phyloP scores from a whole-genome alignment of 2,329 filamentous ascomycete species.

The Scedosporium aurantiacum region DNA sequence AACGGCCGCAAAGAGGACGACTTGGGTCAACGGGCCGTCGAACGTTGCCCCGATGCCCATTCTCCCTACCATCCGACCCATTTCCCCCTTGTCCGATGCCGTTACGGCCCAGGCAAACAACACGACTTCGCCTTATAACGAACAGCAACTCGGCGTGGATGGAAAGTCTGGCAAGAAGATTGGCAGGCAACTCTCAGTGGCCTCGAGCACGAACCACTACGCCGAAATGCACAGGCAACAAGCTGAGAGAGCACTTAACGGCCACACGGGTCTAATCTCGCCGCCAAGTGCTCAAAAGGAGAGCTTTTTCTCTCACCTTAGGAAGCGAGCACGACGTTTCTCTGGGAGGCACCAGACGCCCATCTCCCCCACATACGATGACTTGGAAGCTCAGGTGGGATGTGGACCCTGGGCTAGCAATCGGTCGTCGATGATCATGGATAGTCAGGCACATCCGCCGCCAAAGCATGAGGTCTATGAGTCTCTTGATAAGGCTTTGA shows the following conservation, averaged over 20 bases:
- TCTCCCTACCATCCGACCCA: conserved; percentile 82
- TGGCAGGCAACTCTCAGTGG: conserved; percentile 83
- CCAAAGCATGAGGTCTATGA: conserved; percentile 48
- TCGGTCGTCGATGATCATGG: conserved; percentile 71
- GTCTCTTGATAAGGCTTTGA: conserved; percentile 46
- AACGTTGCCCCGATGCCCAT: conserved; percentile 90
- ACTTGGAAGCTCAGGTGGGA: conserved; percentile 85
- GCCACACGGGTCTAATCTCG: conserved; percentile 62
- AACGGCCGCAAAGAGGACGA: conserved; percentile 66
- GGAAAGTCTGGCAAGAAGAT: conserved; percentile 78
- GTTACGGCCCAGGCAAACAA: conserved; percentile 81
- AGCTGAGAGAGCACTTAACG: conserved; percentile 81
- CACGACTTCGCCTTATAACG: conserved; percentile 21
- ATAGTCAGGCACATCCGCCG: conserved; percentile 39
- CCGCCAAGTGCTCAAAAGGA: conserved; percentile 76
- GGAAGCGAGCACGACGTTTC: conserved; percentile 83
- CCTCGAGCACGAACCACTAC: conserved; percentile 88
- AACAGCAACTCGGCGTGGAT: conserved; percentile 36
- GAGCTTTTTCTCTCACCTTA: conserved; percentile 94
- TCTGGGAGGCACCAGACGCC: conserved; percentile 83
- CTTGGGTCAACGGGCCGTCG: conserved; percentile 77
- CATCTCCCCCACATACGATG: conserved; percentile 68
- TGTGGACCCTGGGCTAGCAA: conserved; percentile 84
- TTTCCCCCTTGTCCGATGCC: conserved; percentile 90
- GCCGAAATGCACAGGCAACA: conserved; percentile 82